Percentiles rank a stretch among this genome's conserved stretches.
These are phyloP conservation scores for Lentithecium fluviatile DNA, from an alignment of 495 filamentous ascomycete genomes.

Conservation along the genomic window DNA sequence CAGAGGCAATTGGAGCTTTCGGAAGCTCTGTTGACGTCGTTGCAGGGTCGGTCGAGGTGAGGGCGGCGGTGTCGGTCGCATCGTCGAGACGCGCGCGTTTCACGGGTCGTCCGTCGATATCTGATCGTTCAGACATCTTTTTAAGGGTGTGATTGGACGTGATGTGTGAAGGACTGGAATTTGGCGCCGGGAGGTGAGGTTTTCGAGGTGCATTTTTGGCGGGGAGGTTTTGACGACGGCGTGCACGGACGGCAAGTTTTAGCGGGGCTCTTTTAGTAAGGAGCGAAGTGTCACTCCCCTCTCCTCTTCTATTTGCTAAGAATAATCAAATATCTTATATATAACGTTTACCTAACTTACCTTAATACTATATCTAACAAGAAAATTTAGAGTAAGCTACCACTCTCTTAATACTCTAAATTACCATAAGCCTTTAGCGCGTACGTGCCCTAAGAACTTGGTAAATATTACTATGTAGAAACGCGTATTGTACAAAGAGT, in stretches of 20 bases:
- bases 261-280: too few species aligned
- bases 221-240: not conserved
- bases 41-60: not conserved
- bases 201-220: not conserved
- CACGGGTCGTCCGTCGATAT: not conserved
- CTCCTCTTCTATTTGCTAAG: too few species aligned
- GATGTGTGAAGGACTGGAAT: not conserved
- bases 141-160: not conserved
- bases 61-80: not conserved
- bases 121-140: constrained; percentile 4
- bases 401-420: too few species aligned
- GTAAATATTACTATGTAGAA: too few species aligned
- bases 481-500: too few species aligned
- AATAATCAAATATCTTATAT: too few species aligned
- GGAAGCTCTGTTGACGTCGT: not conserved
- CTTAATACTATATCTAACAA: too few species aligned
- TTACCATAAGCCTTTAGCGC: too few species aligned
- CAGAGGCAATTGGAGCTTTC: not conserved
- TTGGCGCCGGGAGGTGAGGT: not conserved
- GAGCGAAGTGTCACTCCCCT: too few species aligned
- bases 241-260: not conserved
- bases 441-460: too few species aligned
- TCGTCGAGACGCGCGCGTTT: constrained; percentile 17
- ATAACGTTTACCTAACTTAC: too few species aligned
- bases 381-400: too few species aligned